These are phyloP conservation scores for Saccharomyces pastorianus DNA, from an alignment of 1,139 yeast species.

Conservation along the genomic window DNA sequence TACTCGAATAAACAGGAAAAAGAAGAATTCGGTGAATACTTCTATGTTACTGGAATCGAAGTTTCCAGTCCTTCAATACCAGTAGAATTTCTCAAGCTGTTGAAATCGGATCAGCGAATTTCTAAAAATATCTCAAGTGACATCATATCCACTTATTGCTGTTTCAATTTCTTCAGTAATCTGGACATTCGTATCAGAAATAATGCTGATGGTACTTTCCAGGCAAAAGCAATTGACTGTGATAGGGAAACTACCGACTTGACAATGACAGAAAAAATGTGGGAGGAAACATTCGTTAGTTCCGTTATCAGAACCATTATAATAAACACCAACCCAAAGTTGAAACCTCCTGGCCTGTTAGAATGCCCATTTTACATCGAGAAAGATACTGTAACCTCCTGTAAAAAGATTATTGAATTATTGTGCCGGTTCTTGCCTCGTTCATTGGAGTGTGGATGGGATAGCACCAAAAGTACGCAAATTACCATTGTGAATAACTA, in stretches of 20 bases:
- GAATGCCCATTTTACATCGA: conserved; percentile 41
- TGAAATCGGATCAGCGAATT: conserved; percentile 41
- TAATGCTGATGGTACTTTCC: conserved; percentile 44
- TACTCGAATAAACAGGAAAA: conserved; percentile 34
- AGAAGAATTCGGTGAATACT: conserved; percentile 38
- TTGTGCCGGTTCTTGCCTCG: conserved; percentile 58
- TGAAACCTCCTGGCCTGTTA: conserved; percentile 49
- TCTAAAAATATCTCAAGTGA: conserved; percentile 11
- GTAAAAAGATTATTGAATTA: conserved; percentile 49
- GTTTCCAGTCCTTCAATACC: conserved; percentile 52
- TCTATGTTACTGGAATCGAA: conserved; percentile 51
- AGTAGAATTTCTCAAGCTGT: conserved; percentile 67
- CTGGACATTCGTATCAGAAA: conserved; percentile 66
- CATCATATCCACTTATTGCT: conserved; percentile 51
- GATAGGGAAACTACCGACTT: conserved; percentile 18
- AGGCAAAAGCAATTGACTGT: conserved; percentile 35
- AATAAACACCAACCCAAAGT: conserved; percentile 56
- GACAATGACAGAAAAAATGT: conserved; percentile 37
- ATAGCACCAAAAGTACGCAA: conserved; percentile 48
- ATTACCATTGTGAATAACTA: conserved; percentile 62
- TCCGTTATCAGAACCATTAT: conserved; percentile 64
- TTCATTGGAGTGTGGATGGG: conserved; percentile 60
- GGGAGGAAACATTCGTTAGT: conserved; percentile 80
- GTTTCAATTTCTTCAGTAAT: conserved; percentile 57
- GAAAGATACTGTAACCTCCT: conserved; percentile 33